Percentiles rank a stretch among this genome's conserved stretches.
phyloP scores from a whole-genome alignment of 495 filamentous ascomycete species.

The Lasiosphaeria miniovina region DNA sequence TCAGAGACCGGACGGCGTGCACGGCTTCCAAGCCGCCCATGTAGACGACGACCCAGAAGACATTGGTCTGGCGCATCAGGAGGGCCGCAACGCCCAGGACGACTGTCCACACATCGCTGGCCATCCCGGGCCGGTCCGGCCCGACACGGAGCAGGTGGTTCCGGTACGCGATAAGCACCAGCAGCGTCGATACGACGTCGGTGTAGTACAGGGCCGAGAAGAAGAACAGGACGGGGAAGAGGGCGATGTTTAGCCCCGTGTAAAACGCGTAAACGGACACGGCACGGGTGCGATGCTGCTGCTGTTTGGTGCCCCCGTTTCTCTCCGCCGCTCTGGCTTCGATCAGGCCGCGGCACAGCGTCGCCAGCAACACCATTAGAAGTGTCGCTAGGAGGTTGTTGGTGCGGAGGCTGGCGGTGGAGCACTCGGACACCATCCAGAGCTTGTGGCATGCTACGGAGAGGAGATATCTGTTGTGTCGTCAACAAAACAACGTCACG shows the following conservation, averaged over 20 bases:
- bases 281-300: no score
- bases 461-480: constrained; percentile 49
- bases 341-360: constrained; percentile 32
- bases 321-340: constrained; percentile 20
- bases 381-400: constrained; percentile 51
- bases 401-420: constrained; percentile 44
- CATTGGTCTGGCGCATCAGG: constrained; percentile 86
- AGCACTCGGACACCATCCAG: constrained; percentile 36
- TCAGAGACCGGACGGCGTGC: constrained; percentile 41
- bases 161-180: constrained; percentile 64
- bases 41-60: constrained; percentile 91
- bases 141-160: constrained; percentile 51
- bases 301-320: not conserved
- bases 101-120: constrained; percentile 43
- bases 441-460: constrained; percentile 43
- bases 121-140: constrained; percentile 19
- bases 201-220: constrained; percentile 95
- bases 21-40: constrained; percentile 72
- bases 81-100: constrained; percentile 62
- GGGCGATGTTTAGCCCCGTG: constrained; percentile 71
- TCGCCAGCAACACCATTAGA: constrained; percentile 31
- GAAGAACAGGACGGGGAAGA: constrained; percentile 92
- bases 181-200: constrained; percentile 68
- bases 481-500: constrained; percentile 6
- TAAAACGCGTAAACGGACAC: constrained; percentile 44